phyloP scores from a whole-genome alignment of 441 rosid species.

The Melastoma candidum region DNA sequence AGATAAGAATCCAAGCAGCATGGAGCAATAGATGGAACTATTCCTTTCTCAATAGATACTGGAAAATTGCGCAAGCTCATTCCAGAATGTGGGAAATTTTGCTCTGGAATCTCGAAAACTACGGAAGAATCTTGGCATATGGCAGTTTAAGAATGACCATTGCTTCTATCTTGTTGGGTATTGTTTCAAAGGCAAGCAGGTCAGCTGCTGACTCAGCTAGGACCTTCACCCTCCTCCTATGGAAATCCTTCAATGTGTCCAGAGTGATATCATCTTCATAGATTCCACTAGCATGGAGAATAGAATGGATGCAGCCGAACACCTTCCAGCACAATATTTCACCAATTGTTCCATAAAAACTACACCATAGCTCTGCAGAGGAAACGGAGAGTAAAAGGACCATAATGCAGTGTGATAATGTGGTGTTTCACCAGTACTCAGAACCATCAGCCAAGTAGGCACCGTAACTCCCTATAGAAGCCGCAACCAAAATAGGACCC shows the following conservation, averaged over 20 bases:
- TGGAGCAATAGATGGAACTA: no score
- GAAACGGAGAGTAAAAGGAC: not conserved
- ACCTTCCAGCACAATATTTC: no score
- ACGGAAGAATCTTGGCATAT: no score
- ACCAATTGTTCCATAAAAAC: no score
- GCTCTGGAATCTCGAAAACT: no score
- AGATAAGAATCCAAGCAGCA: not conserved
- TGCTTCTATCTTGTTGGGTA: conserved; percentile 90
- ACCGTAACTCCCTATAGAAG: conserved; percentile 91
- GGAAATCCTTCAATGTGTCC: conserved; percentile 60
- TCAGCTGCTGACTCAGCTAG: conserved; percentile 67
- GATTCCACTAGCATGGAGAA: conserved; percentile 37
- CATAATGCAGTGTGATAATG: conserved; percentile 2
- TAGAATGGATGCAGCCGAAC: not conserved
- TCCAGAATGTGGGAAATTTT: no score
- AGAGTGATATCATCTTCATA: conserved; percentile 60
- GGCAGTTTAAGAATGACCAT: conserved; percentile 34
- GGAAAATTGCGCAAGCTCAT: no score
- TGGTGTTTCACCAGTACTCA: conserved; percentile 55
- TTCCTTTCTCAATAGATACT: no score
- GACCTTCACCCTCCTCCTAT: conserved; percentile 65
- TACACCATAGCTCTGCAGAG: no score
- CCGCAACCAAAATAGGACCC: conserved; percentile 61
- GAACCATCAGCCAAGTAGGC: conserved; percentile 95
- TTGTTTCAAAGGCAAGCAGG: conserved; percentile 79